Evolutionary conservation across 352 stramenopile genomes (phyloP), one percentile per base, ranked within the genome.

Genomic region (Globisporangium cystogenes): DNA sequence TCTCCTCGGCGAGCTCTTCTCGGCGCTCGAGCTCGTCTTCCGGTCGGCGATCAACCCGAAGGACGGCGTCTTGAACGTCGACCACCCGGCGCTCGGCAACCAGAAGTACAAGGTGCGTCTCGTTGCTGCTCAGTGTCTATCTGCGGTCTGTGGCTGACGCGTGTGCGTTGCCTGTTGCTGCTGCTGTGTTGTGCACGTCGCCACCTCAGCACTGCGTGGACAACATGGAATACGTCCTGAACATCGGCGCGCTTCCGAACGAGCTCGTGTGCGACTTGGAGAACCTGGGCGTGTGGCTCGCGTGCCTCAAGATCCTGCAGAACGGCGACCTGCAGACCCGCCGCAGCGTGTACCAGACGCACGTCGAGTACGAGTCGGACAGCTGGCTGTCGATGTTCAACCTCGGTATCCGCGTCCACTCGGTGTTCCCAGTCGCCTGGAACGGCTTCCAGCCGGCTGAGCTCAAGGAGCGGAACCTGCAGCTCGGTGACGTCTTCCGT

Each of bases 381-480:
- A 92, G 73, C 41, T 95, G 85, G 85, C 57, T 95, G 42, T 86
- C 82, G 7, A 93, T 93, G 73, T 95, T 95, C 59, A 95, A 95
- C 39, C 70, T 95, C 20, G 85, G 85, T 20, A 95, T 95, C 55
- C 82, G 84, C 10, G 68, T 93, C 16, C 85, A 95, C 59, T 90
- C 85, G 12, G 68, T 93, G 3, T 95, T 93, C 33, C 76, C 82
- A 18, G 74, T 90, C 3, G 69, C 82, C 2, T 93, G 82, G 80
- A 86, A 82, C 48, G 74, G 80, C 3, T 85, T 91, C 51, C 68
- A 69, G 12, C 55, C 65, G 5, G 65, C 61, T 1, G 63, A 76
- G 23, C 58, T 90, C 6, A 41, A 69, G 51, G 20, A 46, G 18
- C 48, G 69, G 10, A 54, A 72, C 21, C 24, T 55, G 16, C 49